These are phyloP conservation scores for Russula griseocarnosa DNA, from an alignment of 768 basidiomycete genomes.

Conservation along the genomic window DNA sequence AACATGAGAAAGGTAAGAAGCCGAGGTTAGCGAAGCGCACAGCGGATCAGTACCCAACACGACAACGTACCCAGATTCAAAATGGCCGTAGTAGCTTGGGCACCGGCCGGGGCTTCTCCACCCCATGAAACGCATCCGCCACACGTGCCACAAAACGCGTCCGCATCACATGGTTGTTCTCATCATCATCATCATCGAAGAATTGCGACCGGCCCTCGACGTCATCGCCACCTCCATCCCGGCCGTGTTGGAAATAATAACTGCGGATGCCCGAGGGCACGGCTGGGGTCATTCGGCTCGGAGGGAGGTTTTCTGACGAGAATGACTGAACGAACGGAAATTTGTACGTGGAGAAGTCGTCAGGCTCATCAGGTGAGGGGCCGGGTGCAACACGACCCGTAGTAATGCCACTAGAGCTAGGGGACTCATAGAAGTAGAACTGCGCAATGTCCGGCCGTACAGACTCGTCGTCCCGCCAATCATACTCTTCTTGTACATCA, in stretches of 20 bases:
- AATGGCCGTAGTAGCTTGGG: constrained; percentile 23
- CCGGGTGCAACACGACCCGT: too few relatives aligned
- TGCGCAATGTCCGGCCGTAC: constrained; percentile 24
- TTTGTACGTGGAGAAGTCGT: constrained; percentile 23
- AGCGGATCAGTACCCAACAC: not conserved
- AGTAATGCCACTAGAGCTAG: not conserved
- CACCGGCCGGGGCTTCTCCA: constrained; percentile 15
- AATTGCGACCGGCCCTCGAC: constrained; percentile 9
- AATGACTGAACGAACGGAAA: constrained; percentile 3
- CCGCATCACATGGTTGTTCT: constrained; percentile 14
- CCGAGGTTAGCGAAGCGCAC: not conserved
- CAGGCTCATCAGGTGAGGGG: constrained; percentile 10
- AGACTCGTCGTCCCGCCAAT: constrained; percentile 21
- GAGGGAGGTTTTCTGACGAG: not conserved
- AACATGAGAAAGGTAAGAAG: not conserved
- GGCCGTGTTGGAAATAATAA: constrained; percentile 7
- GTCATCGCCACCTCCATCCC: not conserved
- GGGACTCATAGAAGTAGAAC: constrained; percentile 18
- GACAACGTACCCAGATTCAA: not conserved
- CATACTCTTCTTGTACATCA: not conserved
- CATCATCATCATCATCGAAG: constrained; percentile 23
- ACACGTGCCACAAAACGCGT: constrained; percentile 17
- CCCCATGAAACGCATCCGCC: constrained; percentile 12
- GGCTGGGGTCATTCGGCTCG: not conserved
- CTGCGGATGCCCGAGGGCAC: constrained; percentile 7